Conservation (phyloP, 129 eudicot species). For the Sambucus nigra region DNA sequence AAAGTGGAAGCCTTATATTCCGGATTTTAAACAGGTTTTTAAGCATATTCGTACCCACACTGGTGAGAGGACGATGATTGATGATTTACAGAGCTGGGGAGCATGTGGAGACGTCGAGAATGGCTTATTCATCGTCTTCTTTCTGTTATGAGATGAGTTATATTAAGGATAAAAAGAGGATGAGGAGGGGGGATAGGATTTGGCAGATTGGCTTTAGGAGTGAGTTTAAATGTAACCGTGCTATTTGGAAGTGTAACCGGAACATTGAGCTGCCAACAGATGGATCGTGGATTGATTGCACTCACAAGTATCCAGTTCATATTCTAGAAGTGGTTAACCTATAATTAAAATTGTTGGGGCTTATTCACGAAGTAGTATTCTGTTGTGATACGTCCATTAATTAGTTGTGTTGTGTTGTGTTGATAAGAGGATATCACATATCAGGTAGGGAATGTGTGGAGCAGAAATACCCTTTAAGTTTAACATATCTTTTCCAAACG, state of each 20-base stretch:
- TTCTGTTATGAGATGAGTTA: conserved; percentile 70
- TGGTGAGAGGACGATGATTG: conserved; percentile 70
- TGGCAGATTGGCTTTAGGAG: conserved; percentile 87
- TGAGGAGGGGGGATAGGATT: conserved; percentile 66
- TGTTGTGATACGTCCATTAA: too few species aligned
- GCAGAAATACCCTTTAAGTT: too few species aligned
- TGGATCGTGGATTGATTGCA: conserved; percentile 59
- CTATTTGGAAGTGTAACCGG: conserved; percentile 56
- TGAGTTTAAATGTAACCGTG: conserved; percentile 79
- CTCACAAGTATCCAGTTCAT: conserved; percentile 34
- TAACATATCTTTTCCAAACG: too few species aligned
- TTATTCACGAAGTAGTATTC: not conserved
- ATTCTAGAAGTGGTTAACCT: conserved; percentile 23
- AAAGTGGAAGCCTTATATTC: conserved; percentile 43
- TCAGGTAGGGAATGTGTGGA: too few species aligned
- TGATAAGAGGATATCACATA: too few species aligned
- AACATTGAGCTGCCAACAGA: conserved; percentile 23
- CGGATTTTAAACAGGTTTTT: conserved; percentile 62
- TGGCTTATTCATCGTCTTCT: conserved; percentile 70
- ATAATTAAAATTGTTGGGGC: not conserved
- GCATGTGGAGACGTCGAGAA: conserved; percentile 78
- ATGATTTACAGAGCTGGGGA: conserved; percentile 60
- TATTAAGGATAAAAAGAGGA: conserved; percentile 56
- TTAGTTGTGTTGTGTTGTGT: too few species aligned
- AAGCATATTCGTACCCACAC: conserved; percentile 76